Evolutionary conservation across 352 stramenopile genomes (phyloP).

Genomic region (Globisporangium cylindrosporum): DNA sequence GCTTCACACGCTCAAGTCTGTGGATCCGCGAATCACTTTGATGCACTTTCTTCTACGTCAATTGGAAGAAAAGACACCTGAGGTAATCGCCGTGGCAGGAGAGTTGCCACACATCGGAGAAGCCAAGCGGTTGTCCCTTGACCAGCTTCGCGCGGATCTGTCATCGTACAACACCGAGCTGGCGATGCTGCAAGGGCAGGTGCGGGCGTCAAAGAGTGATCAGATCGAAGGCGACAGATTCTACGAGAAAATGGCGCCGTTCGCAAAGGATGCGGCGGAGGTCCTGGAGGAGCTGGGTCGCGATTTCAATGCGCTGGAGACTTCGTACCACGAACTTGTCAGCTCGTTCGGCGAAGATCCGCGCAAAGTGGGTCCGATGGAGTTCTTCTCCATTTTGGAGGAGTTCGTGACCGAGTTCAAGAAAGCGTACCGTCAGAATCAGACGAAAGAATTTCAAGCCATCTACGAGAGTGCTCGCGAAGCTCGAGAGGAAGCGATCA

Average conservation of each 20-base stretch:
- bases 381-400: constrained; percentile 82
- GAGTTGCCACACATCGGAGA: constrained; percentile 78
- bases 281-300: constrained; percentile 77
- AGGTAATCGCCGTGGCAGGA: constrained; percentile 74
- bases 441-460: constrained; percentile 80
- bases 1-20: constrained; percentile 81
- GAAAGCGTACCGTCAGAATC: constrained; percentile 85
- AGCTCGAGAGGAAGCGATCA: constrained; percentile 38
- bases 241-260: constrained; percentile 80
- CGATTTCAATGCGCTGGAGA: constrained; percentile 71
- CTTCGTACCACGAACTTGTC: constrained; percentile 74
- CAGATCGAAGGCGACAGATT: constrained; percentile 74
- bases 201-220: constrained; percentile 72
- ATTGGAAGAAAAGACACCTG: constrained; percentile 70
- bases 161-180: constrained; percentile 82
- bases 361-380: constrained; percentile 73
- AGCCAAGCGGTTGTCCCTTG: constrained; percentile 75
- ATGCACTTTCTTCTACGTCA: constrained; percentile 83
- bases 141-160: constrained; percentile 79
- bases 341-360: constrained; percentile 84
- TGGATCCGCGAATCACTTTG: constrained; percentile 75
- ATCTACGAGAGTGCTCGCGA: constrained; percentile 70
- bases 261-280: constrained; percentile 75
- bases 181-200: constrained; percentile 82
- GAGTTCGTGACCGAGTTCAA: constrained; percentile 87